Evolutionary conservation across 2,329 filamentous ascomycete species (phyloP).

Genomic region (Pseudogymnoascus sp.): DNA sequence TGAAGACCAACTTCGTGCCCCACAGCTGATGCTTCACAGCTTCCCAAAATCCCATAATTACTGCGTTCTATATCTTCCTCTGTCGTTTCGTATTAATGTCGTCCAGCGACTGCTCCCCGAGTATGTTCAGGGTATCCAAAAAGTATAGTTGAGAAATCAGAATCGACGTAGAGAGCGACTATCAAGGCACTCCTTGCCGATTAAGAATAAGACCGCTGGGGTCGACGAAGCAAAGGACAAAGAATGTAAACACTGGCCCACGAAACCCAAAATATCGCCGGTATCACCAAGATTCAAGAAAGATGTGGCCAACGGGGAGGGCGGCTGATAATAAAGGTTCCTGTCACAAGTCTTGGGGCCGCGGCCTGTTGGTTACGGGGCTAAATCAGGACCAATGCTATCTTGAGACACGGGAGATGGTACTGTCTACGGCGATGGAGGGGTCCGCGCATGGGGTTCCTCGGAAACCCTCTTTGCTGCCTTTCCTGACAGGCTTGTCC

Average conservation of each 20-base stretch:
- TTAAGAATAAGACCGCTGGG: conserved; percentile 10
- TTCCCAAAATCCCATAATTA: conserved; percentile 22
- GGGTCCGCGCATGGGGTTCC: conserved; percentile 1
- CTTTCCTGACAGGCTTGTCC: neutral
- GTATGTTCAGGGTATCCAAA: conserved; percentile 6
- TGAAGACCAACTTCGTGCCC: conserved; percentile 65
- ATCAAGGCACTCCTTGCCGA: neutral
- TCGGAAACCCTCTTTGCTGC: neutral
- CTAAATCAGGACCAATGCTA: neutral
- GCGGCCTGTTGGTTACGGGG: neutral
- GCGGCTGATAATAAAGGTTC: conserved; percentile 4
- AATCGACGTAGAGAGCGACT: neutral
- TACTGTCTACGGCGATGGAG: neutral
- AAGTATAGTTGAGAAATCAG: conserved; percentile 15
- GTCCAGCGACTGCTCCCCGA: conserved; percentile 23
- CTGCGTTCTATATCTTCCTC: conserved; percentile 11
- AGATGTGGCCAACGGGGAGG: neutral
- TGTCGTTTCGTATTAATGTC: conserved; percentile 17
- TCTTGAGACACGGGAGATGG: neutral
- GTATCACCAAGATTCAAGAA: conserved; percentile 1
- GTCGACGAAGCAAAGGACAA: conserved; percentile 10
- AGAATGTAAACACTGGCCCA: conserved; percentile 6
- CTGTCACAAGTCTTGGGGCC: neutral
- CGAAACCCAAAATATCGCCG: conserved; percentile 5
- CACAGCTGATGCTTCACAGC: conserved; percentile 56